Percentiles rank a stretch among this genome's conserved stretches.
These are phyloP conservation scores for Arxiozyma telluris DNA, from an alignment of 1,139 yeast species.

Conservation along the genomic window DNA sequence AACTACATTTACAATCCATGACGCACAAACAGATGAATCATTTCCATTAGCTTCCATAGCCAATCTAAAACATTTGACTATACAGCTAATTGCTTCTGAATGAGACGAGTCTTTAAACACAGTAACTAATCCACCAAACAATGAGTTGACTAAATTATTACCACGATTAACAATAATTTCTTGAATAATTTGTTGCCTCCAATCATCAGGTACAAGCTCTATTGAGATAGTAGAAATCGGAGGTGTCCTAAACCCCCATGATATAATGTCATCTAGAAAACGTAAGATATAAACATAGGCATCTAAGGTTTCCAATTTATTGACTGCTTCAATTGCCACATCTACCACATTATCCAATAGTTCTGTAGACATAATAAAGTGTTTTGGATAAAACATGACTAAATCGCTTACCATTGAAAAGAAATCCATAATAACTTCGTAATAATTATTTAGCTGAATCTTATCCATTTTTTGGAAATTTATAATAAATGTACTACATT, in stretches of 20 bases:
- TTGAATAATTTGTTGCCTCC: conserved; percentile 42
- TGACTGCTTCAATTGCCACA: conserved; percentile 45
- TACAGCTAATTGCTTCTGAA: conserved; percentile 66
- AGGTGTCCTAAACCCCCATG: conserved; percentile 77
- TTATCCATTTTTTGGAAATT: conserved; percentile 26
- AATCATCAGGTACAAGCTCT: conserved; percentile 43
- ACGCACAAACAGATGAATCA: conserved; percentile 30
- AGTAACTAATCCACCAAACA: conserved; percentile 61
- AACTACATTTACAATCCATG: conserved; percentile 56
- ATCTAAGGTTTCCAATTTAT: conserved; percentile 57
- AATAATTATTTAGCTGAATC: conserved; percentile 37
- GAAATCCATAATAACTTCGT: conserved; percentile 82
- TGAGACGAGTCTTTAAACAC: conserved; percentile 64
- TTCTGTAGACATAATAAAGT: conserved; percentile 48
- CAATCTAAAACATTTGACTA: conserved; percentile 57
- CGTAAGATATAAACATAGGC: conserved; percentile 66
- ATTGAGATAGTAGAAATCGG: conserved; percentile 60
- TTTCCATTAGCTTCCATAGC: conserved; percentile 30
- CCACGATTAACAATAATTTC: conserved; percentile 45
- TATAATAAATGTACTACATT: conserved; percentile 37
- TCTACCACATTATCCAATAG: conserved; percentile 51
- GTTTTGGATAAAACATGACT: conserved; percentile 66
- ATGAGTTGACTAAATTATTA: conserved; percentile 42
- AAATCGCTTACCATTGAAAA: conserved; percentile 77
- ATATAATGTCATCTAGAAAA: conserved; percentile 65